Percentiles rank a stretch among this genome's conserved stretches.
phyloP scores from a whole-genome alignment of 164 flowering plant genomes.

The Saururus chinensis region DNA sequence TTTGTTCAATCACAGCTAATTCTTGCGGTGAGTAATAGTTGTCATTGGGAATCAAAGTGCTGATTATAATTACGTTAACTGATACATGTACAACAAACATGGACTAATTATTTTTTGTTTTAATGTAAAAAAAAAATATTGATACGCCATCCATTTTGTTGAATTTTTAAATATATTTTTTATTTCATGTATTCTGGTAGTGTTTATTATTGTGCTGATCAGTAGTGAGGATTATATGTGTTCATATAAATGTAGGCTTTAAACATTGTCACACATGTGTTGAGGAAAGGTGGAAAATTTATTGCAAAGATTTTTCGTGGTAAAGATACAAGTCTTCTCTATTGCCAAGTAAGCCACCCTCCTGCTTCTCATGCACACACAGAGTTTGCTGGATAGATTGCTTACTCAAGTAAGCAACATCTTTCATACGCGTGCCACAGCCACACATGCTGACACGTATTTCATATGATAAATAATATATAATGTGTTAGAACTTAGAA shows the following conservation, averaged over 20 bases:
- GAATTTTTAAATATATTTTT: not conserved
- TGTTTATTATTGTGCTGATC: not conserved
- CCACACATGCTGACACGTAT: no score
- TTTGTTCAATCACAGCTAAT: conserved; percentile 96
- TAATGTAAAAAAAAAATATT: no score
- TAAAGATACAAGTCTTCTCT: conserved; percentile 95
- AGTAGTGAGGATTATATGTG: not conserved
- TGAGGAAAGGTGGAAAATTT: conserved; percentile 84
- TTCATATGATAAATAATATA: no score
- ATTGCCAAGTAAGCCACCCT: conserved; percentile 58
- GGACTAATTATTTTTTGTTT: not conserved
- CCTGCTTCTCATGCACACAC: not conserved
- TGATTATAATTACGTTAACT: no score
- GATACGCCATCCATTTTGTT: not conserved
- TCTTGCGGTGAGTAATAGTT: conserved; percentile 49
- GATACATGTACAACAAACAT: no score
- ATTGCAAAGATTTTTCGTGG: conserved; percentile 97
- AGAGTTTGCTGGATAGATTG: no score
- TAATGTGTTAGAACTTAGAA: no score
- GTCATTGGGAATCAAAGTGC: no score
- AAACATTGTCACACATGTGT: conserved; percentile 91
- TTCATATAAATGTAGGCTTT: conserved; percentile 48
- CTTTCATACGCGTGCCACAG: no score
- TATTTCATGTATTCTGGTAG: not conserved
- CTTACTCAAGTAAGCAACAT: not conserved